Base-by-base conservation (phyloP, 1,139 yeast species). In the Hansenula sp. region DNA sequence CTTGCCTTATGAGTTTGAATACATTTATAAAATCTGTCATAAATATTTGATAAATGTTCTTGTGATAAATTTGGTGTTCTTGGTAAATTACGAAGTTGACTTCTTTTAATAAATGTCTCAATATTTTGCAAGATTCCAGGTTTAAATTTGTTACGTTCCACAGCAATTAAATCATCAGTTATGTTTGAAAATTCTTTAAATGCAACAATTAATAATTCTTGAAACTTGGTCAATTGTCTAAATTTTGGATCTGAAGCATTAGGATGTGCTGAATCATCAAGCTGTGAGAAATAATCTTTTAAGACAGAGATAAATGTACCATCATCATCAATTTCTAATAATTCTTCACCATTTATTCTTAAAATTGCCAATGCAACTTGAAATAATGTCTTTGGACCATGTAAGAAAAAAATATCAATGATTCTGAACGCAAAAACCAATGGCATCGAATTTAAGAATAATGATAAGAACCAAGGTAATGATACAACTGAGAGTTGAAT, bases 401-500 rank as follows among this genome's bases (percentile, higher is more conserved):
- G 92, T 43, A 88, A 70, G 61, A 94, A 87, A 59, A 94, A 85
- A 20, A 90, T 84, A 61, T 94, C 99, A 56, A 92, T 74, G 40
- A 94, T 85, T 58, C 98, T 70, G 55, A 89, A 88, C 3, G 98
- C 97, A 66, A 79, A 90, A 6, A 88, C 90, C 51, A 94, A 67
- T 0, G 99, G 98, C 95, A 94, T 88, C 1, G 96, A 83, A 49
- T 87, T 89, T 51, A 92, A 75, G 60, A 86, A 94, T 36, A 94
- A 66, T 0, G 97, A 88, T 43, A 94, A 68, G 56, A 94, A 94
- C 99, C 99, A 94, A 2, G 98, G 97, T 35, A 94, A 68, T 0
- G 97, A 87, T 1, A 92, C 94, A 16, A 94, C 95, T 0, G 96
- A 86, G n/a, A 94, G 69, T 55, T 94, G 98, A 37, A 94, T 90